Evolutionary conservation across 2,329 filamentous ascomycete genomes (phyloP).

Genomic region (Diaporthe citriasiana): DNA sequence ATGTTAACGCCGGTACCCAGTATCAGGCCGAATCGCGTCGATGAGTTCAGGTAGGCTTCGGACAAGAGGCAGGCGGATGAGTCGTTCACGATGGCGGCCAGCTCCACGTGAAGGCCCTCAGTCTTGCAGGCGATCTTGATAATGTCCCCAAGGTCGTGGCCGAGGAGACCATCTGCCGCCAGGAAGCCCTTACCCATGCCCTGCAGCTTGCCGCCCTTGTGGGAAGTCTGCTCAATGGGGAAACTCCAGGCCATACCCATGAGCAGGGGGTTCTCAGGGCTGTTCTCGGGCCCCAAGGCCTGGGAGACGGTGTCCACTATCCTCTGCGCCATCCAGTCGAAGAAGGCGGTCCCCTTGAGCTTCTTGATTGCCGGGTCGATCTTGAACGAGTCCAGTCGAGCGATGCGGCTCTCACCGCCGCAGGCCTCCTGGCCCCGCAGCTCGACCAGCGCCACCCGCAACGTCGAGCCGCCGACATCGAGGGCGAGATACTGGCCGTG

Average conservation of each 20-base stretch:
- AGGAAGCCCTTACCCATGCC: slow-evolving; percentile 77
- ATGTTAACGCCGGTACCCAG: slow-evolving; percentile 78
- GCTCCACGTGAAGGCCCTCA: slow-evolving; percentile 66
- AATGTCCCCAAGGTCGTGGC: slow-evolving; percentile 72
- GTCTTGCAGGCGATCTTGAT: slow-evolving; percentile 67
- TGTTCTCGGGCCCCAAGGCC: slow-evolving; percentile 56
- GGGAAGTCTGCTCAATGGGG: slow-evolving; percentile 78
- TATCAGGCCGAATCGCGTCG: slow-evolving; percentile 75
- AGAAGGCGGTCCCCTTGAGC: slow-evolving; percentile 72
- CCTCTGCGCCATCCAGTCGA: slow-evolving; percentile 76
- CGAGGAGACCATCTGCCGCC: slow-evolving; percentile 69
- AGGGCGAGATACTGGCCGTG: slow-evolving; percentile 72
- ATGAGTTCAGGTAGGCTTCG: slow-evolving; percentile 70
- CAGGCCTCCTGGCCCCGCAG: slow-evolving; percentile 62
- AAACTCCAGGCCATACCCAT: slow-evolving; percentile 79
- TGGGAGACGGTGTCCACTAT: slow-evolving; percentile 69
- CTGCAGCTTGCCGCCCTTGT: slow-evolving; percentile 70
- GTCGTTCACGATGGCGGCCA: slow-evolving; percentile 76
- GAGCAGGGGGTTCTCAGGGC: slow-evolving; percentile 61
- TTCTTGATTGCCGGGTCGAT: slow-evolving; percentile 70
- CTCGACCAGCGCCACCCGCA: slow-evolving; percentile 75
- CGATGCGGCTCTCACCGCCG: slow-evolving; percentile 63
- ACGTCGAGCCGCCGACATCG: slow-evolving; percentile 78
- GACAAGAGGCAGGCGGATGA: slow-evolving; percentile 76
- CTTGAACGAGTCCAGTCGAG: slow-evolving; percentile 68